Conservation (phyloP, 805 yeast species). For the Cyberlindnera mrakii region DNA sequence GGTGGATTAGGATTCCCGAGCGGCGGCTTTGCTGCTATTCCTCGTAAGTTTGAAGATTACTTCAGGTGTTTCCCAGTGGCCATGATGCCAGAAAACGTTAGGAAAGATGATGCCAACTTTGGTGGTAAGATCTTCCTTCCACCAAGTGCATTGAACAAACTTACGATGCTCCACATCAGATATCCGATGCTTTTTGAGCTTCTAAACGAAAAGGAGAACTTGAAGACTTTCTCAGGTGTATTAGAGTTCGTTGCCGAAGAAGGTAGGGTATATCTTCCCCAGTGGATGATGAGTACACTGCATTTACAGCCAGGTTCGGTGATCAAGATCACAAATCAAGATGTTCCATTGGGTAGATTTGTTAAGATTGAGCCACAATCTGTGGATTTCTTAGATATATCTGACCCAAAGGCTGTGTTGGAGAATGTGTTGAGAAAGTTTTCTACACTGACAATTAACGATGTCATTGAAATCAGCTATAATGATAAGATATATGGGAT, state of each 20-base stretch:
- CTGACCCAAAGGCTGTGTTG: constrained; percentile 93
- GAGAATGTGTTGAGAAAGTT: constrained; percentile 90
- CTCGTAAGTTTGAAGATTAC: constrained; percentile 69
- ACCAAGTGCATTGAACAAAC: constrained; percentile 81
- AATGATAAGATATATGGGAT: constrained; percentile 75
- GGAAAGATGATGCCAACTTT: constrained; percentile 75
- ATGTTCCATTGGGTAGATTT: constrained; percentile 79
- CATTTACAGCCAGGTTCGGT: constrained; percentile 73
- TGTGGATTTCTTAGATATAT: constrained; percentile 84
- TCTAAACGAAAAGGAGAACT: constrained; percentile 53
- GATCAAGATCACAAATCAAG: constrained; percentile 66
- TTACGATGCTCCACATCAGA: constrained; percentile 85
- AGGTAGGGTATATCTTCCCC: constrained; percentile 90
- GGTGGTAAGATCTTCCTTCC: constrained; percentile 97
- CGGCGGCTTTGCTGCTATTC: constrained; percentile 25
- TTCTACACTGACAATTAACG: constrained; percentile 79
- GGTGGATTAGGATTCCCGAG: constrained; percentile 18
- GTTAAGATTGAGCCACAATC: constrained; percentile 95
- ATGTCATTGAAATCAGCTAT: constrained; percentile 78
- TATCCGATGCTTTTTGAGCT: constrained; percentile 95
- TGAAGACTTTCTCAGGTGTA: constrained; percentile 85
- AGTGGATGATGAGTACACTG: constrained; percentile 90
- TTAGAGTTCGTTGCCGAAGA: constrained; percentile 95
- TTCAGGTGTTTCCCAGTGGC: constrained; percentile 89
- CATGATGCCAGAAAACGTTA: constrained; percentile 67